Evolutionary conservation across 331 rosid genomes (phyloP).

Genomic region (Telfairia occidentalis): DNA sequence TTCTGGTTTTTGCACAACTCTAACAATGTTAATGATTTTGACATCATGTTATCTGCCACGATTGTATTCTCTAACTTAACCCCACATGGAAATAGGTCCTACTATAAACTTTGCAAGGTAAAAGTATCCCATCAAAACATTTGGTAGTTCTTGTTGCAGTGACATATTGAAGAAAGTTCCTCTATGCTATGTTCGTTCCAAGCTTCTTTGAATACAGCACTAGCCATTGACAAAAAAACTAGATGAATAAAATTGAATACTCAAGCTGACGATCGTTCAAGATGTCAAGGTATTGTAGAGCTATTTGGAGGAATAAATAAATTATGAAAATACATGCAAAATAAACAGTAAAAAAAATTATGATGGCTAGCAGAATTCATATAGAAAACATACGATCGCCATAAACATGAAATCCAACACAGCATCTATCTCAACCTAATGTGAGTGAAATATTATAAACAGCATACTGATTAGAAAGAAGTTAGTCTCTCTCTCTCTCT

Average conservation of each 20-base stretch:
- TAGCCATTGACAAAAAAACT: background rate
- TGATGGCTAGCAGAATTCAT: background rate
- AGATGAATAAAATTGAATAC: background rate
- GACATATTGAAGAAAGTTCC: background rate
- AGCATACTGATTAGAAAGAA: background rate
- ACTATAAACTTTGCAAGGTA: background rate
- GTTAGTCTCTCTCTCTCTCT: background rate
- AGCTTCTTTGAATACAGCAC: background rate
- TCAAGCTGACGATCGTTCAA: background rate
- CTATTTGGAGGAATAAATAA: background rate
- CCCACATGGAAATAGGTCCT: background rate
- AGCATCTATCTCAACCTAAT: background rate
- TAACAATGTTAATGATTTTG: too few species aligned
- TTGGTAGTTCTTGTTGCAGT: background rate
- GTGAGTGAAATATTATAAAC: background rate
- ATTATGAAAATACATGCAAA: background rate
- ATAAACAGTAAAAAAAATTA: background rate
- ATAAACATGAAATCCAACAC: background rate
- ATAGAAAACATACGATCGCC: background rate
- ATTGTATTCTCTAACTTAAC: background rate
- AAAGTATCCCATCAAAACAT: too few species aligned
- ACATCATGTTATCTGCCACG: background rate
- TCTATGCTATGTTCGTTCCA: background rate
- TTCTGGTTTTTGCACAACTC: too few species aligned
- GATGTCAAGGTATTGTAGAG: background rate